A percentile compares a stretch with the other conserved stretches of the same genome.
Conservation (phyloP, 441 rosid species). For the Erysimum cheiri region DNA sequence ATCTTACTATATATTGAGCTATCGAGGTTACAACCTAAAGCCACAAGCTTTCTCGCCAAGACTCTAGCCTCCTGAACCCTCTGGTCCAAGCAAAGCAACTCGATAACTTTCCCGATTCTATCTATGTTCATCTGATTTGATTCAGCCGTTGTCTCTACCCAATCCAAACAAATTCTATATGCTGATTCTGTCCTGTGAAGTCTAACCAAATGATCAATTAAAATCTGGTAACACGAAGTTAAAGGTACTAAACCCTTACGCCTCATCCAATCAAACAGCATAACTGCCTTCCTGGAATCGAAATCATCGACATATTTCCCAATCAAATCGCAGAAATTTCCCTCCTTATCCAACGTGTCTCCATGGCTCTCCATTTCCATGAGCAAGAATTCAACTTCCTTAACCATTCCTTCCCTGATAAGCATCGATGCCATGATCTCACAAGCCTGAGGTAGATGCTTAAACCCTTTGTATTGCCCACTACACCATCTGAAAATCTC, state of each 20-base stretch:
- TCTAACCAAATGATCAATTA: slow-evolving; percentile 59
- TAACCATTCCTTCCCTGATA: slow-evolving; percentile 56
- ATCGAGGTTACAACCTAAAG: slow-evolving; percentile 57
- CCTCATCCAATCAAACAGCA: slow-evolving; percentile 61
- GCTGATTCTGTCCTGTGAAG: slow-evolving; percentile 58
- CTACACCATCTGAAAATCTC: slow-evolving; percentile 60
- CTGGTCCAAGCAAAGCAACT: slow-evolving; percentile 64
- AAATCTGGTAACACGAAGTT: slow-evolving; percentile 48
- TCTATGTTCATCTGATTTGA: slow-evolving; percentile 43
- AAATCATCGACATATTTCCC: slow-evolving; percentile 52
- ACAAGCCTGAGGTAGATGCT: slow-evolving; percentile 59
- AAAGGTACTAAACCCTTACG: slow-evolving; percentile 50
- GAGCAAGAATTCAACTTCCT: slow-evolving; percentile 67
- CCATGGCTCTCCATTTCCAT: slow-evolving; percentile 56
- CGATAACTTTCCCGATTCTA: slow-evolving; percentile 52
- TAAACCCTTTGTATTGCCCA: slow-evolving; percentile 54
- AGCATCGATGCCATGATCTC: slow-evolving; percentile 75
- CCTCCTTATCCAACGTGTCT: slow-evolving; percentile 48
- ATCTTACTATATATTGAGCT: slow-evolving; percentile 54
- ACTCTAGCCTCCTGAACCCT: slow-evolving; percentile 71
- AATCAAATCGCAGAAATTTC: slow-evolving; percentile 55
- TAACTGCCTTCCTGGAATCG: slow-evolving; percentile 61
- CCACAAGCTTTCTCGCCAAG: slow-evolving; percentile 58
- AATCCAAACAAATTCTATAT: slow-evolving; percentile 57
- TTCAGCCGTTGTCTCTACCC: slow-evolving; percentile 48